phyloP scores from a whole-genome alignment of 257 asterid genomes.

The Knoxia roxburghii region DNA sequence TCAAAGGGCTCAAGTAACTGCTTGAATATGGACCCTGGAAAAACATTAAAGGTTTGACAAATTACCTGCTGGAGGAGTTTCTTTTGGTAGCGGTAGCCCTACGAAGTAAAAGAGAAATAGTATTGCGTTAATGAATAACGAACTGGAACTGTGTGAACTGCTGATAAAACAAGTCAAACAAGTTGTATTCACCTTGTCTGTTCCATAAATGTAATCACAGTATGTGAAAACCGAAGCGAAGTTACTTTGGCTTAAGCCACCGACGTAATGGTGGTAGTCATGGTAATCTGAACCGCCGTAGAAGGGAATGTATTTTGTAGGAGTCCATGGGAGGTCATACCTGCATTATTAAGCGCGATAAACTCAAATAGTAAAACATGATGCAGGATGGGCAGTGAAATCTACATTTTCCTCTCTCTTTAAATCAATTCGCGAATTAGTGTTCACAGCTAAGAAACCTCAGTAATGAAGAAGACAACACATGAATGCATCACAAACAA shows the following conservation, averaged over 20 bases:
- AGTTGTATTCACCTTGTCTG: constrained; percentile 68
- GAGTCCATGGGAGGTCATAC: constrained; percentile 92
- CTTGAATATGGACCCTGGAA: neutral
- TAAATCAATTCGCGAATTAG: neutral
- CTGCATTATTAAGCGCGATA: constrained; percentile 31
- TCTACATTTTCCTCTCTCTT: neutral
- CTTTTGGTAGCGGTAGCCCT: constrained; percentile 92
- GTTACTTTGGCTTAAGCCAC: constrained; percentile 95
- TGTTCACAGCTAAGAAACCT: neutral
- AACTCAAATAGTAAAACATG: constrained; percentile 4
- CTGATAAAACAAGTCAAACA: neutral
- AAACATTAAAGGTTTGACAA: neutral
- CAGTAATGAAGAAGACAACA: neutral
- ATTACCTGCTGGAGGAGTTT: constrained; percentile 79
- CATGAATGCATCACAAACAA: neutral
- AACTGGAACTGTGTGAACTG: constrained; percentile 6
- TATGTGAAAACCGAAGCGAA: constrained; percentile 98
- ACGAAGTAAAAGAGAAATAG: constrained; percentile 19
- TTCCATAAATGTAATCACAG: constrained; percentile 92
- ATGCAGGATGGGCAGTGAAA: neutral
- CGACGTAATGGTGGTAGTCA: constrained; percentile 98
- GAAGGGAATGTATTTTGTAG: constrained; percentile 83
- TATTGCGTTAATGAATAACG: constrained; percentile 12
- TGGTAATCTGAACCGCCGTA: constrained; percentile 98
- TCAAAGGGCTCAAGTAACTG: neutral